Base-by-base conservation (phyloP, 2,329 filamentous ascomycete genomes). In the Cercospora sp. region DNA sequence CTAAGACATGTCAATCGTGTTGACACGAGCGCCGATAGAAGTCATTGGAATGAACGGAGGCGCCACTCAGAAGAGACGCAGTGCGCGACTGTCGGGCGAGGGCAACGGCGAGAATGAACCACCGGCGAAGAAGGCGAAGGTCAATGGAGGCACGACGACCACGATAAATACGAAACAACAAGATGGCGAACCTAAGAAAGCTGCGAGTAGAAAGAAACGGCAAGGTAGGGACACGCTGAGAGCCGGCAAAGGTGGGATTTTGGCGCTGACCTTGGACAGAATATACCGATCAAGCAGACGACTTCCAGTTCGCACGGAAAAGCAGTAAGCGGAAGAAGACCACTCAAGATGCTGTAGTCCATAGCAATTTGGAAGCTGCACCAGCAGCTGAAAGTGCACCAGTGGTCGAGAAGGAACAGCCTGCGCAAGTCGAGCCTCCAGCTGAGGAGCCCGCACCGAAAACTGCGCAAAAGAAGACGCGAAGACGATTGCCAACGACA, bases 31-130 rank as follows among this genome's bases (percentile, higher is more conserved):
- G 65, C 83, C 83, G 68, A 75, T 84, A 69, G 79, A 82, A 78
- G 74, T 78, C 33, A 79, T 84, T 71, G 80, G 78, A 70, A 85
- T 84, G 83, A 78, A 80, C 72, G 81, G 82, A 68, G 77, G 80
- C 73, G 82, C 83, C 63, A 77, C 79, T 58, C 79, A 79, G 75
- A 82, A 83, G 78, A 78, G 83, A 74, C 78, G 81, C 73, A 84
- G 82, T 72, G 81, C 80, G 72, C 79, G 81, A 63, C 77, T 80
- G 64, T 77, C 74, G 64, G 69, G 79, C 60, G 81, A 81, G 55
- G 82, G 82, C 7, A 79, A 80, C 51, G 78, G 75, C 12, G 82
- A 82, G 31, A 81, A 80, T 75, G 81, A 80, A 73, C 81, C 80
- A 61, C 74, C 74, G 3, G 75, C 77, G 66, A 84, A 84, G 75